Evolutionary conservation across 2,329 filamentous ascomycete genomes (phyloP).

Genomic region (Fusarium musae): DNA sequence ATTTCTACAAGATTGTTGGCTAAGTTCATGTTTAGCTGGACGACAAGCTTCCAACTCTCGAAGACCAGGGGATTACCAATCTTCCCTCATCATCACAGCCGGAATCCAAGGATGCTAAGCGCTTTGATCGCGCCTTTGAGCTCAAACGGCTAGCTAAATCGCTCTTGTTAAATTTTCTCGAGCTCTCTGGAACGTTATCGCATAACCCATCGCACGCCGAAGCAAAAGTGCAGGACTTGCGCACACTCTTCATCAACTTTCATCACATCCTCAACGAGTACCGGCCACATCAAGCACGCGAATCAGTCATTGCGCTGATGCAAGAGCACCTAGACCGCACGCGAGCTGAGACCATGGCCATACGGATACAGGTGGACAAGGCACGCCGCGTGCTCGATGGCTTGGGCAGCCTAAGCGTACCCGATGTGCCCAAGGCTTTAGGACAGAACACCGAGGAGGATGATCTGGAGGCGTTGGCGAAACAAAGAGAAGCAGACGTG

Average conservation of each 20-base stretch:
- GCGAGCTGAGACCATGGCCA: conserved; percentile 76
- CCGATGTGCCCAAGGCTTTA: conserved; percentile 33
- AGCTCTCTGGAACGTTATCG: conserved; percentile 71
- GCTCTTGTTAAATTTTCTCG: conserved; percentile 87
- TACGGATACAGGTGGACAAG: conserved; percentile 74
- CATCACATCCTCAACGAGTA: conserved; percentile 96
- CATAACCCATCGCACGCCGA: conserved; percentile 60
- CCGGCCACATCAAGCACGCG: conserved; percentile 89
- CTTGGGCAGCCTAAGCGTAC: conserved; percentile 64
- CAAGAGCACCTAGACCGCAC: conserved; percentile 82
- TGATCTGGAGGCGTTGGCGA: conserved; percentile 26
- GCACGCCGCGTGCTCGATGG: conserved; percentile 79
- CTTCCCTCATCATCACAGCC: conserved; percentile 59
- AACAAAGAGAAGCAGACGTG: conserved; percentile 48
- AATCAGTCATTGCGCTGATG: conserved; percentile 88
- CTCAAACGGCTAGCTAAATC: conserved; percentile 85
- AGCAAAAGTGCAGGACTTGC: conserved; percentile 80
- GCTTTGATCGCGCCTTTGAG: conserved; percentile 72
- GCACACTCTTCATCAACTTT: conserved; percentile 88
- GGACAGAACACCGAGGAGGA: conserved; percentile 34
- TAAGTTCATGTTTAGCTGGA: conserved; percentile 56
- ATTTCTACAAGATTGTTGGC: background rate
- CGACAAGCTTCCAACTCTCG: conserved; percentile 73
- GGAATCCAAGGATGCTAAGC: conserved; percentile 61
- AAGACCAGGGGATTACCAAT: conserved; percentile 76